phyloP scores from a whole-genome alignment of 2,329 filamentous ascomycete genomes.

The Cladophialophora psammophila region DNA sequence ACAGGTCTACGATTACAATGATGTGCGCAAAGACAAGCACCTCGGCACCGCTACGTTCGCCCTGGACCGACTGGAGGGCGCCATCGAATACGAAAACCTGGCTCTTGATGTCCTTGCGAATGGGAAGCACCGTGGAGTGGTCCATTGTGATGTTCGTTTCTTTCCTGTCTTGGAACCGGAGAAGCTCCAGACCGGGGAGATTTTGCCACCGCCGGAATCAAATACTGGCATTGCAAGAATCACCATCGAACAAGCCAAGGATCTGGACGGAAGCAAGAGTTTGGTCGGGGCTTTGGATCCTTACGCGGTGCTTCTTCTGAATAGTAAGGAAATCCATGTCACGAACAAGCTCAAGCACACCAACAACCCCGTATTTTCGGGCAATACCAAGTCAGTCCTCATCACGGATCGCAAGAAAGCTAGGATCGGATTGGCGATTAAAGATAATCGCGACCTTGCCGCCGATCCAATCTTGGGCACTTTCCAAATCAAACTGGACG shows the following conservation, averaged over 20 bases:
- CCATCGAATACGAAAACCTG: conserved; percentile 81
- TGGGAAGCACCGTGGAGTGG: conserved; percentile 80
- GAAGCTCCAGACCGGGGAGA: conserved; percentile 76
- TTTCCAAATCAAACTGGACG: conserved; percentile 94
- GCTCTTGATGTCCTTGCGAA: conserved; percentile 83
- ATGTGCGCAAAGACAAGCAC: conserved; percentile 95
- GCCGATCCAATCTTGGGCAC: conserved; percentile 85
- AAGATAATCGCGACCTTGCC: conserved; percentile 88
- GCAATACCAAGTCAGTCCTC: conserved; percentile 90
- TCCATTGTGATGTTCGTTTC: conserved; percentile 87
- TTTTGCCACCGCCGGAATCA: conserved; percentile 82
- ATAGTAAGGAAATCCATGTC: conserved; percentile 86
- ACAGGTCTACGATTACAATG: conserved; percentile 89
- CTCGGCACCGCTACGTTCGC: conserved; percentile 85
- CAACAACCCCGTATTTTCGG: conserved; percentile 95
- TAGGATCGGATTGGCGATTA: conserved; percentile 89
- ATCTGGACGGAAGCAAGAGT: conserved; percentile 90
- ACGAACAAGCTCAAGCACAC: conserved; percentile 95
- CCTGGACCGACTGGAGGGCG: conserved; percentile 79
- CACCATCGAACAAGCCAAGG: conserved; percentile 94
- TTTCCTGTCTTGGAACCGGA: conserved; percentile 85
- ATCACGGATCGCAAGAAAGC: conserved; percentile 93
- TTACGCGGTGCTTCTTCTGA: conserved; percentile 86
- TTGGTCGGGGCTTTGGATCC: conserved; percentile 90
- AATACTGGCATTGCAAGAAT: conserved; percentile 95